A percentile compares a stretch with the other conserved stretches of the same genome.
These are phyloP conservation scores for Pseudogymnoascus pannorum DNA, from an alignment of 2,329 filamentous ascomycete genomes.

Conservation along the genomic window DNA sequence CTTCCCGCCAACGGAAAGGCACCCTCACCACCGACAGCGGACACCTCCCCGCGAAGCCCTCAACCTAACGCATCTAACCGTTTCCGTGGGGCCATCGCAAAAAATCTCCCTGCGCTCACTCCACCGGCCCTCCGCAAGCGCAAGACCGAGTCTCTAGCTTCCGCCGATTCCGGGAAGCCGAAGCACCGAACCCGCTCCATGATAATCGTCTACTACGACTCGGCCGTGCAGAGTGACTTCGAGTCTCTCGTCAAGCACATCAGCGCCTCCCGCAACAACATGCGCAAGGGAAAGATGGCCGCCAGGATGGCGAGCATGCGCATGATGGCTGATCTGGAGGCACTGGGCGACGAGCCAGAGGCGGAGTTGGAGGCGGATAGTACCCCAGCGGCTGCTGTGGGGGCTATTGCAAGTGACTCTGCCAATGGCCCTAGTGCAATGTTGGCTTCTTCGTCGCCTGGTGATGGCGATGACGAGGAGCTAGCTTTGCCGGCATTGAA, in stretches of 20 bases:
- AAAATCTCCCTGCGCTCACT: background rate
- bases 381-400: background rate
- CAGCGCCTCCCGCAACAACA: constrained; percentile 69
- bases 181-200: constrained; percentile 62
- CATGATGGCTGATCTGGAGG: constrained; percentile 51
- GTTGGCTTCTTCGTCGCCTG: background rate
- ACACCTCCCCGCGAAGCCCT: background rate
- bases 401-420: constrained; percentile 8
- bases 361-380: constrained; percentile 24
- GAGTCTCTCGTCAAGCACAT: constrained; percentile 78
- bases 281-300: constrained; percentile 83
- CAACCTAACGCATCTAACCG: background rate
- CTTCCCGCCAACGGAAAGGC: background rate
- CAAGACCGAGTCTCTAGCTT: constrained; percentile 28
- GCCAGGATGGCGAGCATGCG: constrained; percentile 63
- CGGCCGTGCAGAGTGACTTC: constrained; percentile 74
- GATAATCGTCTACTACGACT: constrained; percentile 89
- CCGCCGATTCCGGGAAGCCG: constrained; percentile 22
- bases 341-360: constrained; percentile 41
- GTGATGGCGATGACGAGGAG: constrained; percentile 24
- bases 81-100: background rate
- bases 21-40: background rate
- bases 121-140: constrained; percentile 24
- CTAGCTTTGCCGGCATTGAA: constrained; percentile 29
- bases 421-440: background rate